Conservation (phyloP, 108 stramenopile genomes). For the Craspedostauros australis region DNA sequence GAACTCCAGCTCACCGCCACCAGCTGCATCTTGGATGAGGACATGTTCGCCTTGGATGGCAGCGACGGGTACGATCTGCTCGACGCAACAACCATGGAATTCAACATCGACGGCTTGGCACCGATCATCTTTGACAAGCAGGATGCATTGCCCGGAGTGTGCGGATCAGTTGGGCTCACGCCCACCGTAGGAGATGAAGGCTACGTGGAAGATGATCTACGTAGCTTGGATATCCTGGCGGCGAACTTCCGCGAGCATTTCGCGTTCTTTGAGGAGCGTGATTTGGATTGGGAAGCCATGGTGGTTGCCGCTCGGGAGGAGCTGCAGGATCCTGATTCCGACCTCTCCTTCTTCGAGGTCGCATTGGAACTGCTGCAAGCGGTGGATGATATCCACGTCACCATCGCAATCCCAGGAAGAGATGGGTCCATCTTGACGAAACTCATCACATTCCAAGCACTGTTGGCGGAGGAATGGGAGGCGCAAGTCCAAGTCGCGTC, state of each 20-base stretch:
- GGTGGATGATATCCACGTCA: neutral
- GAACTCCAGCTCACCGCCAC: no score
- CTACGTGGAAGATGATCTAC: neutral
- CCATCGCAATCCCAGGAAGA: neutral
- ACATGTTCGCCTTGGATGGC: no score
- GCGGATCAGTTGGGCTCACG: no score
- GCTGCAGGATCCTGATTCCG: neutral
- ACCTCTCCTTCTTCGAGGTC: neutral
- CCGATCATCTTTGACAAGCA: no score
- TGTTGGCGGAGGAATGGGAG: neutral
- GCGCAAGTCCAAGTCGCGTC: no score
- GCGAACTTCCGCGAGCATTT: slow-evolving; percentile 1
- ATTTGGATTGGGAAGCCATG: neutral
- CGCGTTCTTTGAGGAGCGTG: slow-evolving; percentile 4
- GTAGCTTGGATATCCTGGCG: slow-evolving; percentile 1
- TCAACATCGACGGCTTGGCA: no score
- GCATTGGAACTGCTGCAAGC: neutral
- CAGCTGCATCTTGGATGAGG: no score
- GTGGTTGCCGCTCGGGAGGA: neutral
- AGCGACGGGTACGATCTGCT: no score
- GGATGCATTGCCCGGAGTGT: no score
- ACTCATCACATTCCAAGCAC: neutral
- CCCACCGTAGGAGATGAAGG: neutral
- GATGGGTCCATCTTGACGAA: neutral
- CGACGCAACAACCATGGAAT: no score